Base-by-base conservation (phyloP, 2,329 filamentous ascomycete genomes). In the Cladosporium sp. region DNA sequence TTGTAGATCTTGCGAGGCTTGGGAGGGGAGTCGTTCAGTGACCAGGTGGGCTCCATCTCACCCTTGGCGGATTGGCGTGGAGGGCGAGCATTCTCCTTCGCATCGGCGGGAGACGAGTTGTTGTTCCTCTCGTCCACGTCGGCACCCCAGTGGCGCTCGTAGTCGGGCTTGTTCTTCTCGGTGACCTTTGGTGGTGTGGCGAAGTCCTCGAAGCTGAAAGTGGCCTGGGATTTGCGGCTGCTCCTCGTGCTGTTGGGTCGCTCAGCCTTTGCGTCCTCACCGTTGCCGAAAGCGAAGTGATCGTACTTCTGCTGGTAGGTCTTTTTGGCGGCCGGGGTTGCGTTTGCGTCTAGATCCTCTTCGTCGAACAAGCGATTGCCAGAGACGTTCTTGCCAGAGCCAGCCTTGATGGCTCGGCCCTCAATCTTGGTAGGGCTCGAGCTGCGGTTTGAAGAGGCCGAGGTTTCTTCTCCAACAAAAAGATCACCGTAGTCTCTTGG, bases 171-270 rank as follows among this genome's bases (percentile, higher is more conserved):
- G 47, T 79, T 67, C 68, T 85, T 87, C 40, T 77, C 72, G 4
- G 79, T 76, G 42, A 81, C 75, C 76, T 95, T 96, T 57, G 85
- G 80, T 0, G 92, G 92, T 0, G 91, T 96, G 13, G 75, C 74
- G 61, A 95, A 95, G 70, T 96, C 90, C 54, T 89, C 82, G 68
- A 97, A 97, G 43, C 83, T 83, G 90, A 92, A 96, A 55, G 88
- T 85, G 53, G 78, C 74, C 65, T 89, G 84, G 72, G 49, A 47
- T 7, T 54, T 50, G 40, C 86, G 88, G 56, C 58, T 49, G 61
- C 54, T 29, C 42, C 54, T 52, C 61, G 63, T 54, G 64, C 65
- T 54, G 61, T 62, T 34, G 55, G 68, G 43, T 57, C 59, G 45
- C 20, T 55, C 39, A n/a, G 52, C 51, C 22, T 36, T 50, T 36